Conservation (phyloP, 2,329 filamentous ascomycete genomes). For the Cordyceps cicadae region DNA sequence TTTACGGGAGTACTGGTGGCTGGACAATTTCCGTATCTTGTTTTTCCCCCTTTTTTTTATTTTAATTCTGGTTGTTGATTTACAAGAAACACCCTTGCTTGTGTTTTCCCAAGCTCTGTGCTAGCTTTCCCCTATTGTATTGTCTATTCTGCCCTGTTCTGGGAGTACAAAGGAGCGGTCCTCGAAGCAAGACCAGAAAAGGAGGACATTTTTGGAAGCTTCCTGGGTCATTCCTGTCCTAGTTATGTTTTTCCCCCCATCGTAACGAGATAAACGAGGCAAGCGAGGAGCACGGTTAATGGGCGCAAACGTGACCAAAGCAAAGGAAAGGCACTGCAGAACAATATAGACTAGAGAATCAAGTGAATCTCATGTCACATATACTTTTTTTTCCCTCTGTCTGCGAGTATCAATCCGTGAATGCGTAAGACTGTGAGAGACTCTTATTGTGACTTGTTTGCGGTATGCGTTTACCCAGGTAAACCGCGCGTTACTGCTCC, state of each 20-base stretch:
- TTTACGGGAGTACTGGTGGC: conserved; percentile 30
- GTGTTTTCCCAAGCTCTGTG: conserved; percentile 3
- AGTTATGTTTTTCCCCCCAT: neutral
- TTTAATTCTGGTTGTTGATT: conserved; percentile 11
- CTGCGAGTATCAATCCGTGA: neutral
- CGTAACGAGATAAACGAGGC: neutral
- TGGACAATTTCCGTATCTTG: conserved; percentile 14
- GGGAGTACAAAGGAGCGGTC: neutral
- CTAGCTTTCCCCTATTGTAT: conserved; percentile 7
- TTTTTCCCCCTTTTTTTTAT: conserved; percentile 6
- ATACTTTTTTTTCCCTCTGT: neutral
- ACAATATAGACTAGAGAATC: neutral
- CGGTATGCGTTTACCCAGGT: no score
- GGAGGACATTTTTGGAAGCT: neutral
- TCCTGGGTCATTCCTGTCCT: neutral
- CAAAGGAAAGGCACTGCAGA: neutral
- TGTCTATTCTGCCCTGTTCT: conserved; percentile 15
- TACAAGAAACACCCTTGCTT: conserved; percentile 2
- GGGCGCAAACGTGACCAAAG: neutral
- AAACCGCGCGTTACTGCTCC: no score
- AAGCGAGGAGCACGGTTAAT: neutral
- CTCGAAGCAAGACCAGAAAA: neutral
- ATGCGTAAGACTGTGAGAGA: neutral
- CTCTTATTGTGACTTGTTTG: no score
- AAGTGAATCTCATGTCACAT: neutral